phyloP scores from a whole-genome alignment of 2,329 filamentous ascomycete genomes.

The Monosporascus sp. region DNA sequence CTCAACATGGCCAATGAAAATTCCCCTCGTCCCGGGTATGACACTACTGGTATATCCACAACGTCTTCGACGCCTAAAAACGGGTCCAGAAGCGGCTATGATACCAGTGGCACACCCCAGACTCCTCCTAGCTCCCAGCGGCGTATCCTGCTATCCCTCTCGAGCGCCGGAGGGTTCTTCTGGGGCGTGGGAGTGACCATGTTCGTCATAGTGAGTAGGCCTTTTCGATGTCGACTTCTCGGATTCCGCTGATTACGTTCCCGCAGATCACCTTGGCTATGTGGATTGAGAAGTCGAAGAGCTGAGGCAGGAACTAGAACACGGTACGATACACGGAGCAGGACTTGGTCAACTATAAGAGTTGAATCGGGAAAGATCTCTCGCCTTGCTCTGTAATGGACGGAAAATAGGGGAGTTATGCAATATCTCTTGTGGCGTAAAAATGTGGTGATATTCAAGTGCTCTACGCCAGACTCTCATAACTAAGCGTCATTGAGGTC shows the following conservation, averaged over 20 bases:
- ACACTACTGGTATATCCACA: not conserved
- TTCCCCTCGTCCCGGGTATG: no score
- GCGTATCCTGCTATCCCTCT: not conserved
- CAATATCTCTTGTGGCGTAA: no score
- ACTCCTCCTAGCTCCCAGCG: no score
- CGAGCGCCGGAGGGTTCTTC: not conserved
- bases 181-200: not conserved
- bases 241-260: not conserved
- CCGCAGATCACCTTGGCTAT: slow-evolving; percentile 5
- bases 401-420: no score
- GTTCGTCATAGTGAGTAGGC: not conserved
- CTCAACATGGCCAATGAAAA: no score
- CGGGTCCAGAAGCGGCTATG: slow-evolving; percentile 7
- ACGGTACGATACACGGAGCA: no score
- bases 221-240: not conserved
- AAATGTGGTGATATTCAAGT: no score
- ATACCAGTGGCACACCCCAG: not conserved
- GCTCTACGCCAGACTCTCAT: no score
- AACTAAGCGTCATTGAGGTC: no score
- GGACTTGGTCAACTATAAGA: no score
- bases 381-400: no score
- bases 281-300: not conserved
- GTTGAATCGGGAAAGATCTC: no score
- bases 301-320: not conserved
- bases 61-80: not conserved